Evolutionary conservation across 2,329 filamentous ascomycete genomes (phyloP).

Genomic region (Colletotrichum plurivorum): DNA sequence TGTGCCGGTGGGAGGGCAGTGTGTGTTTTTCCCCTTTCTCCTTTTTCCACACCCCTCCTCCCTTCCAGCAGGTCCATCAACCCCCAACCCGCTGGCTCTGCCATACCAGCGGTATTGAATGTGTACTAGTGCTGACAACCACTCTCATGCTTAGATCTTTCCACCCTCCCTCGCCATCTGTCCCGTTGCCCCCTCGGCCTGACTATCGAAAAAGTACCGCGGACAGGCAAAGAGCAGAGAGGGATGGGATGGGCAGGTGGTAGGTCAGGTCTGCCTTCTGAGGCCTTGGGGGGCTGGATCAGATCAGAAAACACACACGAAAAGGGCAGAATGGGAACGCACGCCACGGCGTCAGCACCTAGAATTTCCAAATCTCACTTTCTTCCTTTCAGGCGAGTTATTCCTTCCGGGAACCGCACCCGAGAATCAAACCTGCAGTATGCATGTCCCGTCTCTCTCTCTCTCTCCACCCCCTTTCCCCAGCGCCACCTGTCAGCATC

Average conservation of each 20-base stretch:
- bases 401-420: background rate
- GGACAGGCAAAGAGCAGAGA: background rate
- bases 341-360: slow-evolving; percentile 13
- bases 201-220: background rate
- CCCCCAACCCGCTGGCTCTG: no score
- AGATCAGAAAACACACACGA: no score
- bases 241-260: background rate
- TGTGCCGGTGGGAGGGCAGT: background rate
- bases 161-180: background rate
- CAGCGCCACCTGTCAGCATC: background rate
- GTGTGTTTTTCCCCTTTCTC: no score
- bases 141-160: slow-evolving; percentile 4
- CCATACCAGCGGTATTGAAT: slow-evolving; percentile 20
- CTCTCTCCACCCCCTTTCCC: no score
- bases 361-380: background rate
- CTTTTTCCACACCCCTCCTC: no score
- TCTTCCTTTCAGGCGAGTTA: background rate
- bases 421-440: background rate
- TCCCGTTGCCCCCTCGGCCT: background rate
- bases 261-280: background rate
- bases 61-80: no score
- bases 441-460: background rate
- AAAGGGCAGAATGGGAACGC: background rate
- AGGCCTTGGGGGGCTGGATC: background rate
- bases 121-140: slow-evolving; percentile 36